These are phyloP conservation scores for Candida xiaguanensis DNA, from an alignment of 805 yeast species.

Conservation along the genomic window DNA sequence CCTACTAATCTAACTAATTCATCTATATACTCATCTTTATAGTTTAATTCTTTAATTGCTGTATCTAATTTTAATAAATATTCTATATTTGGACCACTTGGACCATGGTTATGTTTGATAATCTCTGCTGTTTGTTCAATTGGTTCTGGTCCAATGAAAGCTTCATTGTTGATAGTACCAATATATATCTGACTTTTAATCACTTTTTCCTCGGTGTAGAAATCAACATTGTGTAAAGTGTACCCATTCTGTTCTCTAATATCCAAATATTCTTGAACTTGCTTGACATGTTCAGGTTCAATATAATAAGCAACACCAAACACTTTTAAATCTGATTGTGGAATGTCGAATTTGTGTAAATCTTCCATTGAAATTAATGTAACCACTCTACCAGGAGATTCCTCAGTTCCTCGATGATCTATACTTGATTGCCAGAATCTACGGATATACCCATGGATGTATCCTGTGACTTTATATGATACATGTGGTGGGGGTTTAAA, in stretches of 20 bases:
- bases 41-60: conserved; percentile 35
- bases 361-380: conserved; percentile 66
- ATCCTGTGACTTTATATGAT: conserved; percentile 63
- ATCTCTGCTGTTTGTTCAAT: conserved; percentile 55
- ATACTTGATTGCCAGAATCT: conserved; percentile 90
- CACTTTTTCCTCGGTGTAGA: conserved; percentile 40
- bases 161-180: conserved; percentile 75
- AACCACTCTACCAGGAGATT: conserved; percentile 83
- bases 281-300: conserved; percentile 49
- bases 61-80: conserved; percentile 56
- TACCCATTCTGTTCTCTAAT: conserved; percentile 89
- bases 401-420: conserved; percentile 89
- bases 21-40: conserved; percentile 34
- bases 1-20: conserved; percentile 19
- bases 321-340: conserved; percentile 46
- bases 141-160: conserved; percentile 81
- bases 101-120: conserved; percentile 60
- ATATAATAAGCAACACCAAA: conserved; percentile 87
- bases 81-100: conserved; percentile 77
- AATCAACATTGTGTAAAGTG: conserved; percentile 61
- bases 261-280: conserved; percentile 69
- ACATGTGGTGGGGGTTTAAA: conserved; percentile 86
- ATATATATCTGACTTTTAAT: conserved; percentile 69
- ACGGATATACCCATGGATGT: conserved; percentile 69
- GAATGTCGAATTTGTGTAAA: conserved; percentile 33